These are phyloP conservation scores for Annulohypoxylon maeteangense DNA, from an alignment of 495 filamentous ascomycete species.

Conservation along the genomic window DNA sequence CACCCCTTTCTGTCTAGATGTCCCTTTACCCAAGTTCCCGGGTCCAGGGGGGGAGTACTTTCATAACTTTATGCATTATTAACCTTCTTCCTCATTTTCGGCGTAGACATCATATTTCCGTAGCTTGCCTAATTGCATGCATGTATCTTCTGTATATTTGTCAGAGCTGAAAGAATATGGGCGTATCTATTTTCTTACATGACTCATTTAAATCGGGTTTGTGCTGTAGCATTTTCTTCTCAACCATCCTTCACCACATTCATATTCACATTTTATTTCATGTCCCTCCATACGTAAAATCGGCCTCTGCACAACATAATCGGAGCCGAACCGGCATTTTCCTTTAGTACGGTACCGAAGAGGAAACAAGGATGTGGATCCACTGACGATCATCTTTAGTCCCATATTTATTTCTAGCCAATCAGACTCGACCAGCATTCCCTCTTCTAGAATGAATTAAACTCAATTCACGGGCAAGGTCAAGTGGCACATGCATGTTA, in stretches of 20 bases:
- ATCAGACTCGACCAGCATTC: constrained; percentile 26
- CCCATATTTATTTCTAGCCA: constrained; percentile 6
- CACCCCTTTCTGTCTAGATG: not conserved
- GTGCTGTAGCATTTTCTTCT: not conserved
- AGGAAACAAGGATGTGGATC: constrained; percentile 24
- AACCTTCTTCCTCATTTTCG: not conserved
- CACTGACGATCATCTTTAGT: constrained; percentile 28
- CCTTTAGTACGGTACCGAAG: constrained; percentile 13
- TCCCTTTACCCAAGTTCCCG: constrained; percentile 25
- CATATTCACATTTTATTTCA: not conserved
- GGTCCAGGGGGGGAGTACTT: constrained; percentile 7
- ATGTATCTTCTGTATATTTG: not conserved
- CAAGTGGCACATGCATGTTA: not conserved
- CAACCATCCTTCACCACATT: not conserved
- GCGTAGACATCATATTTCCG: not conserved
- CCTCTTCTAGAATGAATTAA: constrained; percentile 39
- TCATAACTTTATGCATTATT: constrained; percentile 22
- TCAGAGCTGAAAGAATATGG: not conserved
- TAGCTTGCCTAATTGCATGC: not conserved
- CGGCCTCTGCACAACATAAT: constrained; percentile 29
- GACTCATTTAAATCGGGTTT: not conserved
- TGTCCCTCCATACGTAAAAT: constrained; percentile 4
- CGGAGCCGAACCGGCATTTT: constrained; percentile 42
- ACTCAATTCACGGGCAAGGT: not conserved
- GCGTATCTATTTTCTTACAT: not conserved